Evolutionary conservation across 2,329 filamentous ascomycete species (phyloP), one percentile per base, ranked within the genome.

Genomic region (Trichoderma sp.): DNA sequence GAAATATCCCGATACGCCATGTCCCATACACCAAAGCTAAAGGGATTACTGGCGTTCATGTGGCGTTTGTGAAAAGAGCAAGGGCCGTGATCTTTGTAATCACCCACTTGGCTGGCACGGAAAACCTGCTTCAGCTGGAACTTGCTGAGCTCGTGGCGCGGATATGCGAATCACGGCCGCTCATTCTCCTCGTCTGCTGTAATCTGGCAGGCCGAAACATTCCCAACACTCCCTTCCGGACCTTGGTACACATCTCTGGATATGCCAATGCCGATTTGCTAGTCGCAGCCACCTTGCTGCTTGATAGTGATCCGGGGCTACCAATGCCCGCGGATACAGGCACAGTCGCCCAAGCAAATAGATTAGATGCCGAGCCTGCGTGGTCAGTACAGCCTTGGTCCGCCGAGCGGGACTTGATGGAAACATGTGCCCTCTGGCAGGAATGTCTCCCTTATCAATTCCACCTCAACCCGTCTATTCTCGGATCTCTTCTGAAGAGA

Each of bases 11-110:
- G 76, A 82, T 93, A 69, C 86, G 89, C 22, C 91, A 93, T 75
- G 86, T 92, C 52, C 90, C 91, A 6, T 94, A 92, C 73, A 86
- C 88, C 5, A 85, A 87, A 56, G 82, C 83, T 63, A 78, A 82
- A 68, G 89, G 90, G 50, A 87, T 92, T 75, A 90, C 88, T 3
- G 82, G 83, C 25, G 84, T 86, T 53, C 88, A 93, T 76, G 79
- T 84, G 58, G 84, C 83, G 61, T 90, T 91, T 72, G 84, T 92
- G 64, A 84, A 82, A 67, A 80, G 85, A 66, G 88, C 88, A 4
- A 84, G 83, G 56, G 83, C 83, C 1, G 80, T 91, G 39, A 77
- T 92, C 15, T 86, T 91, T 68, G 84, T 92, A 67, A 82, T 89
- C 48, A 84, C 84, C 4, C 83, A 83, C 2, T 80, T 81, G 42